Evolutionary conservation across 169 alveolate species (phyloP).

Genomic region (Plasmodium vinckei): DNA sequence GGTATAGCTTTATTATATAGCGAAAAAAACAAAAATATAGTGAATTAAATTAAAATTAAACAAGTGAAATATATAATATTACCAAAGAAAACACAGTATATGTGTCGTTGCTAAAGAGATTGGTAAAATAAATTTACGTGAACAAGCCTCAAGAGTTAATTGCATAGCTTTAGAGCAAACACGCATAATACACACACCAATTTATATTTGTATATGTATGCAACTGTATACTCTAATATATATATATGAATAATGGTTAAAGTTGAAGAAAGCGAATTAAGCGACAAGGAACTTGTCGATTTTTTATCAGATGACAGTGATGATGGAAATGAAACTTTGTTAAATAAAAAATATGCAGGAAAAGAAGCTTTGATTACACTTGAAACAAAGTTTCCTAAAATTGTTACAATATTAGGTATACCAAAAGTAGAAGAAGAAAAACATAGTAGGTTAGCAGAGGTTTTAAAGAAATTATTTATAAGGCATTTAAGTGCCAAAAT

Average conservation of each 20-base stretch:
- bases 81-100: no score
- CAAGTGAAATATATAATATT: no score
- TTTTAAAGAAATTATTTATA: constrained; percentile 77
- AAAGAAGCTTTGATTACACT: constrained; percentile 79
- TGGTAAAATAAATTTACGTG: no score
- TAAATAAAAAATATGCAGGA: constrained; percentile 77
- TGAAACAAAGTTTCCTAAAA: constrained; percentile 77
- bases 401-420: constrained; percentile 77
- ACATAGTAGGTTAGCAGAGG: constrained; percentile 79
- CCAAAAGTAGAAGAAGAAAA: constrained; percentile 79
- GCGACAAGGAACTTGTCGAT: constrained; percentile 77
- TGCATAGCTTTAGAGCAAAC: no score
- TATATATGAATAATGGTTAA: constrained; percentile 59
- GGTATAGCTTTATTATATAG: no score
- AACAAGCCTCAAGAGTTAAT: no score
- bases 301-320: constrained; percentile 80
- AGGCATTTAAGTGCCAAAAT: constrained; percentile 75
- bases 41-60: no score
- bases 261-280: constrained; percentile 76
- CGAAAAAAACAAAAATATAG: no score
- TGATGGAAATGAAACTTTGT: constrained; percentile 78
- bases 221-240: no score
- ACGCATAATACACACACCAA: no score
- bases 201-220: no score
- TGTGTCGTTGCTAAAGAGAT: no score